Base-by-base conservation (phyloP, 1,139 yeast genomes). In the Blastobotrys indianensis region DNA sequence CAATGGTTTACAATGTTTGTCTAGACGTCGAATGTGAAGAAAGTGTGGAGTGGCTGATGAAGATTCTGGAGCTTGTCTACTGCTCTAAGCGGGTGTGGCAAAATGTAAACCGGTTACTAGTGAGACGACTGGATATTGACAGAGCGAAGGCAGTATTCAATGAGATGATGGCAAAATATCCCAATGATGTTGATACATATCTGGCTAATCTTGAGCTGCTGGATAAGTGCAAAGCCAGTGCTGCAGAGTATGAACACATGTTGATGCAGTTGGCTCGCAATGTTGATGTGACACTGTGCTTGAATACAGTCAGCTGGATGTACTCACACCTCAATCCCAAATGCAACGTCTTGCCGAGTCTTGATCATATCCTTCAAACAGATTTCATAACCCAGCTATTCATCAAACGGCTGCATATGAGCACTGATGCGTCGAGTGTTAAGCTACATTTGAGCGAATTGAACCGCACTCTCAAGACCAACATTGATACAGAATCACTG, bases 371-470 rank as follows among this genome's bases (percentile, higher is more conserved):
- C 37, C 31, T 39, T 3, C 3, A 7, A 2, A 13, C 10, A 2
- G 9, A 10, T 7, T 39, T 39, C 31, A 12, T 15, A 12, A 8
- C 11, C 11, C 16, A 3, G 10, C 15, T 39, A 29, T 30, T 39
- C 17, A 31, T 39, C 29, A 39, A 39, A 20, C 35, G 42, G 31
- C 35, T 39, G 17, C 36, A 39, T n/a, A 15, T 39, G 30, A 39
- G 31, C 5, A 15, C 25, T 4, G 25, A 20, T n/a, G 23, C 37
- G 9, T 35, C 17, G 2, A 25, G 13, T 32, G 15, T n/a, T 8
- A 28, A 15, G 13, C 2, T 2, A 11, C 32, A 31, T 30, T 13
- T 39, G 29, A 32, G 15, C 42, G 31, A 12, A 16, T 17, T 7
- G 10, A 30, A 13, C 42, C 35, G 31, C 30, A 17, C 15, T n/a